Conservation (phyloP, 2,329 filamentous ascomycete species). For the Parastagonospora avenae region DNA sequence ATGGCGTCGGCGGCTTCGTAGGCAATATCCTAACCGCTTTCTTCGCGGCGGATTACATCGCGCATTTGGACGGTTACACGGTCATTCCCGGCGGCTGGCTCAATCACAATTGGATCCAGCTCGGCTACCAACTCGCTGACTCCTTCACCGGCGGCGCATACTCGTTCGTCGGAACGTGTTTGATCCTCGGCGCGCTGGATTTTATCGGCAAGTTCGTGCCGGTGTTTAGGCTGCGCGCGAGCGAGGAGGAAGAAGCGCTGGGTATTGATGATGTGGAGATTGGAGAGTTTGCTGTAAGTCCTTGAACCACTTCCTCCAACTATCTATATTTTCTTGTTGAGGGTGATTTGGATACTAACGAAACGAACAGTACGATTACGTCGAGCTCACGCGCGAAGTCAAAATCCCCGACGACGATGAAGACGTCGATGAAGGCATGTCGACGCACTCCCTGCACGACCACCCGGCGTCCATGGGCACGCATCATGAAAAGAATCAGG, state of each 20-base stretch:
- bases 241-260: slow-evolving; percentile 78
- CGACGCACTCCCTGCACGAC: slow-evolving; percentile 38
- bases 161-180: slow-evolving; percentile 76
- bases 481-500: slow-evolving; percentile 46
- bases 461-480: slow-evolving; percentile 34
- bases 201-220: slow-evolving; percentile 81
- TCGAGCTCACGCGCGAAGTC: slow-evolving; percentile 75
- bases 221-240: slow-evolving; percentile 73
- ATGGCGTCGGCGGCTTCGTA: slow-evolving; percentile 63
- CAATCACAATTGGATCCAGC: slow-evolving; percentile 81
- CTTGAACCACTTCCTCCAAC: slow-evolving; percentile 1
- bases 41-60: slow-evolving; percentile 85
- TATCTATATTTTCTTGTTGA: no score
- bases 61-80: slow-evolving; percentile 73
- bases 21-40: slow-evolving; percentile 68
- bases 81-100: slow-evolving; percentile 78
- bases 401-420: slow-evolving; percentile 47
- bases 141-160: slow-evolving; percentile 76
- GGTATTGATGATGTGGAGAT: slow-evolving; percentile 91
- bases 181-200: slow-evolving; percentile 66
- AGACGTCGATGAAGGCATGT: slow-evolving; percentile 46
- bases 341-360: no score
- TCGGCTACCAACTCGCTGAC: slow-evolving; percentile 83
- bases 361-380: slow-evolving; percentile 82
- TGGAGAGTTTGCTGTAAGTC: slow-evolving; percentile 80